Evolutionary conservation across 2,329 filamentous ascomycete genomes (phyloP), one percentile per base, ranked within the genome.

Genomic region (Lasiodiplodia sp.): DNA sequence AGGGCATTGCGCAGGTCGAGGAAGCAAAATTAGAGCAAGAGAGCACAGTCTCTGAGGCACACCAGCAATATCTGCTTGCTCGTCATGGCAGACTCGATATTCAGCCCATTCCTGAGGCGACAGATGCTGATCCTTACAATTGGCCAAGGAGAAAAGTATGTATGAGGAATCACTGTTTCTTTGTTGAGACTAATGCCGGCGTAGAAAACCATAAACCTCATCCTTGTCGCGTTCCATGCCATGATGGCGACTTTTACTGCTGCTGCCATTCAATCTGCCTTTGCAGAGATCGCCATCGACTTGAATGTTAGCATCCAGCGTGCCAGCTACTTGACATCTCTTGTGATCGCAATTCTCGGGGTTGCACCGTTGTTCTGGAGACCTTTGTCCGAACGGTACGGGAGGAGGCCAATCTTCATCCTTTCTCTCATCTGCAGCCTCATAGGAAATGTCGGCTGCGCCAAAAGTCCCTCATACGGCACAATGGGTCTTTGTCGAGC

Each of bases 201-300:
- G 31, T 69, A 87, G 84, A 88, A 87, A 83, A 74, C 79, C 0
- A 68, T 79, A 64, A 87, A 88, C 69, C 77, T 89, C 0, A 67
- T 82, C 12, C 81, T 88, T 8, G 85, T 89, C 18, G 84, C 86
- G 0, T 86, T 87, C 72, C 85, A 88, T 68, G 84, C 86, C 34
- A 84, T 84, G 76, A 88, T 88, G 84, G 81, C 82, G 52, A 86
- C 85, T 1, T 88, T 88, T 70, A 85, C 81, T 1, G 85, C 87
- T 0, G 81, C 86, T 0, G 77, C 82, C 7, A 87, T 88, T 70
- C 85, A 87, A 69, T 83, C 84, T 2, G 86, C 85, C 3, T 89
- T 85, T 72, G 81, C 83, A 60, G 78, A 81, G n/a, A 88, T 89
- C 34, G 81, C 85, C 2, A 75, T 79, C 37, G 86, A 88, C 55